These are phyloP conservation scores for Teratosphaeria epicoccoides DNA, from an alignment of 2,329 filamentous ascomycete species.

Conservation along the genomic window DNA sequence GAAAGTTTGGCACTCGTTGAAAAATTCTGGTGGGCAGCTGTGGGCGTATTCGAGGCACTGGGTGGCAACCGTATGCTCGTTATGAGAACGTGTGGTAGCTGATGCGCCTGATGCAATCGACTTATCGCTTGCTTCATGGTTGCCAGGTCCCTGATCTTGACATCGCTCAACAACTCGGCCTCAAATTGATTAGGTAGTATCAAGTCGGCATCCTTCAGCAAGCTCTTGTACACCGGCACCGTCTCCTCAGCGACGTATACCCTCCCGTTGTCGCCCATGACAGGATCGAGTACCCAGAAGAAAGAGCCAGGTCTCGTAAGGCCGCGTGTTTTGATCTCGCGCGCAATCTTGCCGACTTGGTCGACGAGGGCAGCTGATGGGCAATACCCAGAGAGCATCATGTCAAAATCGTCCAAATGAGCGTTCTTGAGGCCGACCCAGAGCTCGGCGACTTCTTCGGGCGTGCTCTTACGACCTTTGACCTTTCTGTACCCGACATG, in stretches of 20 bases:
- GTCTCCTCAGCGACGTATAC: conserved; percentile 88
- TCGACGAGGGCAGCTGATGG: conserved; percentile 76
- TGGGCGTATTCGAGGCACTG: conserved; percentile 37
- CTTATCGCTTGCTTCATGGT: conserved; percentile 65
- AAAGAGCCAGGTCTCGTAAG: conserved; percentile 59
- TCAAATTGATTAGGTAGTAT: conserved; percentile 97
- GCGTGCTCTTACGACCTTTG: conserved; percentile 71
- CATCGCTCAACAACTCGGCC: conserved; percentile 82
- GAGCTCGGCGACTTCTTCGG: conserved; percentile 71
- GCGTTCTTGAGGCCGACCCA: conserved; percentile 77
- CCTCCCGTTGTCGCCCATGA: conserved; percentile 93
- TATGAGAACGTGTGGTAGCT: conserved; percentile 79
- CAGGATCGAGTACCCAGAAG: conserved; percentile 95
- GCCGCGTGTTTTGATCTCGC: conserved; percentile 62
- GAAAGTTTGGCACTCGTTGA: conserved; percentile 24
- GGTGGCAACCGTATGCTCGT: conserved; percentile 69
- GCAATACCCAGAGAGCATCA: conserved; percentile 91
- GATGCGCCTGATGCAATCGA: conserved; percentile 60
- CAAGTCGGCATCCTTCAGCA: conserved; percentile 73
- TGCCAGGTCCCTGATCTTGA: conserved; percentile 65
- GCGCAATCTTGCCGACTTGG: conserved; percentile 72
- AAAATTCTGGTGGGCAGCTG: conserved; percentile 10
- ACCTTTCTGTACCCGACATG: conserved; percentile 87
- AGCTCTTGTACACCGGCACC: conserved; percentile 75
- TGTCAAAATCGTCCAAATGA: conserved; percentile 77